Percentiles rank a stretch among this genome's conserved stretches.
These are phyloP conservation scores for Colletotrichum sp. DNA, from an alignment of 2,329 filamentous ascomycete genomes.

Conservation along the genomic window DNA sequence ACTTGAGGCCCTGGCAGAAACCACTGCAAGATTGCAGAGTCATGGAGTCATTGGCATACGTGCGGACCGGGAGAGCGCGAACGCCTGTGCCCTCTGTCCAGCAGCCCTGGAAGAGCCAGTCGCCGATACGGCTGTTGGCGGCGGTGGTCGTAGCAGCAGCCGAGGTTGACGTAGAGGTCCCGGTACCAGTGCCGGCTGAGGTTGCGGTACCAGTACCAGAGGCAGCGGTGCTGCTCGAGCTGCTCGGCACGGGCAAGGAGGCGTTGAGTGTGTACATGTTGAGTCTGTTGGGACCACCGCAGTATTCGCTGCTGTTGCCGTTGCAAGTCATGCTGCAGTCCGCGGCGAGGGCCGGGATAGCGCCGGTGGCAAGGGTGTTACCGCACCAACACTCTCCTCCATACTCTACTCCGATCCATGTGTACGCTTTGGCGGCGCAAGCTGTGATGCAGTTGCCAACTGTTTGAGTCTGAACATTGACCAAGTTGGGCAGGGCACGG, in stretches of 20 bases:
- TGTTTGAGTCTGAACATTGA: neutral
- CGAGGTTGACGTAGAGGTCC: neutral
- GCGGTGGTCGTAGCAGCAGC: neutral
- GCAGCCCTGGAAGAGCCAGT: slow-evolving; percentile 40
- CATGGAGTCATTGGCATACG: slow-evolving; percentile 36
- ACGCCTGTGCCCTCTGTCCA: slow-evolving; percentile 36
- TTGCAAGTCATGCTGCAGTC: slow-evolving; percentile 42
- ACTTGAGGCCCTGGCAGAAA: slow-evolving; percentile 33
- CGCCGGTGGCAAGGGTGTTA: slow-evolving; percentile 29
- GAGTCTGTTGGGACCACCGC: slow-evolving; percentile 35
- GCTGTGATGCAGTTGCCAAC: slow-evolving; percentile 26
- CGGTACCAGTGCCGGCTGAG: neutral
- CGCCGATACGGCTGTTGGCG: slow-evolving; percentile 26
- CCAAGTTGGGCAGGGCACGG: slow-evolving; percentile 24
- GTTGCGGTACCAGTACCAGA: neutral
- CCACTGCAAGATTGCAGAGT: slow-evolving; percentile 36
- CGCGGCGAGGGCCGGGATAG: slow-evolving; percentile 30
- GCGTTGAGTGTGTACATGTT: neutral
- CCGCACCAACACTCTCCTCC: slow-evolving; percentile 46
- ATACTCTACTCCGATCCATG: slow-evolving; percentile 42
- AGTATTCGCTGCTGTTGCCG: slow-evolving; percentile 40
- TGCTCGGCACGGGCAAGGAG: neutral
- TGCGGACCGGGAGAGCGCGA: slow-evolving; percentile 34
- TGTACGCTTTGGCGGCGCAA: slow-evolving; percentile 32
- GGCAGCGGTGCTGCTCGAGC: neutral